A percentile compares a stretch with the other conserved stretches of the same genome.
Conservation (phyloP, 805 yeast genomes). For the Saitoella complicata region DNA sequence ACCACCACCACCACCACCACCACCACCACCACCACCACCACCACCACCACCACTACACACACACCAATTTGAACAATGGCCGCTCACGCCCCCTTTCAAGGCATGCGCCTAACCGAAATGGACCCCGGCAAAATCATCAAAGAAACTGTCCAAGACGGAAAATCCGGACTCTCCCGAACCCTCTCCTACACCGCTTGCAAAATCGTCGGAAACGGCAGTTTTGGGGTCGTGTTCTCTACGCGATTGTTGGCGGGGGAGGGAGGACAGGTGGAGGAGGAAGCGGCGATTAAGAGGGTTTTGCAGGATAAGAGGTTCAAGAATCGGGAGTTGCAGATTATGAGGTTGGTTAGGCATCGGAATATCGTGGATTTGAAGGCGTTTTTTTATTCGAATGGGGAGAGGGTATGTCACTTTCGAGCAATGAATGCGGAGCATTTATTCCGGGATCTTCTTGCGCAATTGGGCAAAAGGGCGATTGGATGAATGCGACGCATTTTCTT, state of each 20-base stretch:
- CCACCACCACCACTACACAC: too few species aligned
- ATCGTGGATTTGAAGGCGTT: slow-evolving; percentile 77
- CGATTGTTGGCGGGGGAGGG: slow-evolving; percentile 27
- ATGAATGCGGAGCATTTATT: slow-evolving; percentile 39
- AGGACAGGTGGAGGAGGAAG: too few species aligned
- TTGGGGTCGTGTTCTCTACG: slow-evolving; percentile 93
- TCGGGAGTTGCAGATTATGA: slow-evolving; percentile 94
- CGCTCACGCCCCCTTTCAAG: too few species aligned
- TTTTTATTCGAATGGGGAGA: slow-evolving; percentile 40
- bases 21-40: too few species aligned
- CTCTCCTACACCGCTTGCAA: slow-evolving; percentile 67
- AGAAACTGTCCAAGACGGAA: slow-evolving; percentile 59
- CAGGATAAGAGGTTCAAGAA: slow-evolving; percentile 92
- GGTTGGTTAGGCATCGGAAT: slow-evolving; percentile 68
- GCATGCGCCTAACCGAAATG: background rate
- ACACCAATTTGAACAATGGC: too few species aligned
- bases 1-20: too few species aligned
- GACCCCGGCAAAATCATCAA: slow-evolving; percentile 23
- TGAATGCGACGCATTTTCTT: background rate
- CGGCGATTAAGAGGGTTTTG: slow-evolving; percentile 66
- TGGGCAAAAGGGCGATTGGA: slow-evolving; percentile 19
- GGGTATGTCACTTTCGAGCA: slow-evolving; percentile 25
- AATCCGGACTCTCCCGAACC: slow-evolving; percentile 42
- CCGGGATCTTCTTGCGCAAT: slow-evolving; percentile 43
- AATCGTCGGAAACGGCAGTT: slow-evolving; percentile 98